Base-by-base conservation (phyloP, 805 yeast species). In the Candida anglica region DNA sequence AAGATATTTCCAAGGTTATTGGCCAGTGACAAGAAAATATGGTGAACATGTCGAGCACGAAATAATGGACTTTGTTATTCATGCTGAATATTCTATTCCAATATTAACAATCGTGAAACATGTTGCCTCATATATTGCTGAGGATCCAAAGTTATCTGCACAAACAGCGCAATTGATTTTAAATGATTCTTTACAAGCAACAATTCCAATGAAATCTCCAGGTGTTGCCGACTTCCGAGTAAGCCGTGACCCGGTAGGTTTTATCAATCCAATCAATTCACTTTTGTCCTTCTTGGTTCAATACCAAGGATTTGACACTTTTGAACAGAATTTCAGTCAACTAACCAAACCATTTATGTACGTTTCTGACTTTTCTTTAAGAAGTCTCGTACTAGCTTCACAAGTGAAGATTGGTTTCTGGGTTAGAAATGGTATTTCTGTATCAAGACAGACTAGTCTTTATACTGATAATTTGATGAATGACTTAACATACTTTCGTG, bases 21-120 rank as follows among this genome's bases (percentile, higher is more conserved):
- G 75, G 66, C 63, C 70, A 17, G 56, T 81, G 19, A 63, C 53
- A 36, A 67, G 87, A 38, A 79, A 79, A 41, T 65, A 66, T 28
- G 91, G 87, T 8, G 81, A 78, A 6, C 91, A 83, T 57, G 85
- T 81, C 19, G 73, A 74, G 36, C 66, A 64, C 33, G 87, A 82
- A 46, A 63, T 66, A 26, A 61, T 61, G 19, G 74, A 67, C 27
- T 79, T 69, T 42, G 62, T 68, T 14, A 52, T 71, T 2, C 79
- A 79, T 43, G 60, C 72, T 32, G 72, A 71, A 36, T 66, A 68
- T 34, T 67, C 78, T 0, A 55, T 69, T 3, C 66, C 73, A 0
- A 42, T 73, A 15, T 58, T 69, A 27, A 62, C 62, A 21, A 59
- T 74, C 11, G 63, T 70, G 3, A 63, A 64, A 37, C 51, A 58